Conservation (phyloP, 2,329 filamentous ascomycete species). For the Epicoccum sorghinum region DNA sequence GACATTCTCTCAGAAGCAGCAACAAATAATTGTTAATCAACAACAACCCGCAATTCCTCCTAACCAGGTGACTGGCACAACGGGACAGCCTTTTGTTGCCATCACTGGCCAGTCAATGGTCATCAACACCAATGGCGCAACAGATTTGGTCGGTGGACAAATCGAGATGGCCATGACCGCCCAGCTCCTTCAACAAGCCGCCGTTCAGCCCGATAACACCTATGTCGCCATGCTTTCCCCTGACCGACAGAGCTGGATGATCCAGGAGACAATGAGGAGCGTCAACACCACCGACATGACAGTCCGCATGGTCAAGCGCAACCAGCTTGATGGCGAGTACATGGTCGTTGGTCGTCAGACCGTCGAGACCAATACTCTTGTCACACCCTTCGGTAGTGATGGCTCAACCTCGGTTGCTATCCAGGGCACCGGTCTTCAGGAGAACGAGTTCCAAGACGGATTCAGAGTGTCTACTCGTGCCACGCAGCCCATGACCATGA, state of each 20-base stretch:
- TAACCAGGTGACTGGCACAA: slow-evolving; percentile 46
- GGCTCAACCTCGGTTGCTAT: slow-evolving; percentile 36
- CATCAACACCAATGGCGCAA: slow-evolving; percentile 46
- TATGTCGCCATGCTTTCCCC: slow-evolving; percentile 47
- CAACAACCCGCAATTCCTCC: slow-evolving; percentile 41
- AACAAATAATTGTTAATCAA: slow-evolving; percentile 50
- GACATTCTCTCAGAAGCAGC: slow-evolving; percentile 47
- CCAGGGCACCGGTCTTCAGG: slow-evolving; percentile 44
- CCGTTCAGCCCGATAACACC: slow-evolving; percentile 44
- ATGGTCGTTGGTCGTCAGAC: slow-evolving; percentile 48
- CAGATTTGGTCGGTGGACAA: slow-evolving; percentile 45
- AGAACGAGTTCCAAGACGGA: slow-evolving; percentile 48
- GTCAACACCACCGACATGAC: slow-evolving; percentile 47
- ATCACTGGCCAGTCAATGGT: slow-evolving; percentile 42
- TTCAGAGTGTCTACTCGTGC: slow-evolving; percentile 46
- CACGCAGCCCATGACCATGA: slow-evolving; percentile 46
- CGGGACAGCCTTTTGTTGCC: slow-evolving; percentile 46
- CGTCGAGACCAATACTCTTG: slow-evolving; percentile 40
- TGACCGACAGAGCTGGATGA: slow-evolving; percentile 47
- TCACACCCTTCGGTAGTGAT: slow-evolving; percentile 41
- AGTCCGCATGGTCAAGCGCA: slow-evolving; percentile 45
- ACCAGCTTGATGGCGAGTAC: slow-evolving; percentile 46
- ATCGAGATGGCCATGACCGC: slow-evolving; percentile 43
- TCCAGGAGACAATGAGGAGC: slow-evolving; percentile 44
- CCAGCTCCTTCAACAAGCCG: slow-evolving; percentile 36